These are phyloP conservation scores for Venturia effusa DNA, from an alignment of 2,329 filamentous ascomycete genomes.

Conservation along the genomic window DNA sequence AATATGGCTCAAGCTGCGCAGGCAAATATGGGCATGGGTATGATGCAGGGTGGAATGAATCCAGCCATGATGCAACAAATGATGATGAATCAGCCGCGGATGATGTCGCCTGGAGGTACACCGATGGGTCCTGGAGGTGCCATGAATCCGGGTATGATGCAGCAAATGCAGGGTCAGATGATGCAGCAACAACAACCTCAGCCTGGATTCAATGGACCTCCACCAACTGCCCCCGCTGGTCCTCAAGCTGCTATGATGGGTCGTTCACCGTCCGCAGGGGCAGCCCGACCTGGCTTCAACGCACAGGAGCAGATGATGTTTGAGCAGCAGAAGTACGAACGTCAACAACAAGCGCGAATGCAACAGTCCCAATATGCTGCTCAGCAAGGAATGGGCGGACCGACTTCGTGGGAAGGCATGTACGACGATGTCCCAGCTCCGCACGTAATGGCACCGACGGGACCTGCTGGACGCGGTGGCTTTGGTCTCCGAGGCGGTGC, in stretches of 20 bases:
- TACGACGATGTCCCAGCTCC: slow-evolving; percentile 92
- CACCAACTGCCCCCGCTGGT: slow-evolving; percentile 21
- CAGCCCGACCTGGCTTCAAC: slow-evolving; percentile 45
- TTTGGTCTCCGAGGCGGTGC: slow-evolving; percentile 31
- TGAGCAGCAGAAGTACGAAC: slow-evolving; percentile 69
- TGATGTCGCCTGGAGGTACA: slow-evolving; percentile 20
- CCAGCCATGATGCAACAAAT: slow-evolving; percentile 40
- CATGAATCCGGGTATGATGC: slow-evolving; percentile 65
- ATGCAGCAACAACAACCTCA: slow-evolving; percentile 18
- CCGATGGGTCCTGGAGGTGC: slow-evolving; percentile 18
- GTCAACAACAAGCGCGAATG: slow-evolving; percentile 50
- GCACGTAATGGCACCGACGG: slow-evolving; percentile 44
- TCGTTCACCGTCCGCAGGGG: slow-evolving; percentile 15
- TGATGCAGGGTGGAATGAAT: slow-evolving; percentile 45
- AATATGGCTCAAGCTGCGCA: slow-evolving; percentile 51
- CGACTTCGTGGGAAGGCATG: slow-evolving; percentile 95
- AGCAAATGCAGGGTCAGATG: slow-evolving; percentile 31
- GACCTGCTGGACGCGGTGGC: slow-evolving; percentile 30
- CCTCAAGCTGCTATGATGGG: slow-evolving; percentile 18
- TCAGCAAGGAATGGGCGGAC: slow-evolving; percentile 35
- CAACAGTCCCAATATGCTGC: slow-evolving; percentile 24
- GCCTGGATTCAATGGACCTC: slow-evolving; percentile 28
- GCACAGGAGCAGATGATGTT: slow-evolving; percentile 64
- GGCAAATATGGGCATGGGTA: slow-evolving; percentile 7
- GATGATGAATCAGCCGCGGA: slow-evolving; percentile 25